Conservation (phyloP, 148 eudicot species). For the Silene latifolia region DNA sequence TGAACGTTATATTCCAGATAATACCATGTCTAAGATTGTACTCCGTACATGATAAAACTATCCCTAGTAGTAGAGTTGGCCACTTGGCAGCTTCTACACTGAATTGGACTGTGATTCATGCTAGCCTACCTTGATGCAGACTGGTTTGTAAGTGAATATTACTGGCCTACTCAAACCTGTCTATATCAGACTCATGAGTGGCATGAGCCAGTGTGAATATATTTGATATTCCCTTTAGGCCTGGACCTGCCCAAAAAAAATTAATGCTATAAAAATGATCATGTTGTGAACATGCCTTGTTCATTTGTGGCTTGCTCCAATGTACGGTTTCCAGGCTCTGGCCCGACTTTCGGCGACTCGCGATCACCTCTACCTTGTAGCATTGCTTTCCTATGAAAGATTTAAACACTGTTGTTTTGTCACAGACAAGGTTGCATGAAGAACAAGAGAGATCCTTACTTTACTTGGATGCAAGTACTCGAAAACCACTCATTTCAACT, state of each 20-base stretch:
- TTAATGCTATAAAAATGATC: not conserved
- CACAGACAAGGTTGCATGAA: slow-evolving; percentile 86
- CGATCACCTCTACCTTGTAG: not conserved
- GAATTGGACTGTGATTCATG: not conserved
- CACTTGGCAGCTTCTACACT: not conserved
- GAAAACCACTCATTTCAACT: slow-evolving; percentile 73
- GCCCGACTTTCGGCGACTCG: not conserved
- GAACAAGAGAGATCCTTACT: slow-evolving; percentile 88
- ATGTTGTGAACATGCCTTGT: not conserved
- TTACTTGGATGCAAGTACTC: slow-evolving; percentile 85
- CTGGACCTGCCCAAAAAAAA: not conserved
- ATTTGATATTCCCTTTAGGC: not conserved
- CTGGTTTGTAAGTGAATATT: not conserved
- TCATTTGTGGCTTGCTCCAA: not conserved
- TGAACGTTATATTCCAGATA: not conserved
- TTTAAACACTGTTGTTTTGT: slow-evolving; percentile 21
- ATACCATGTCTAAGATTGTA: slow-evolving; percentile 2
- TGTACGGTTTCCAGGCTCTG: not conserved
- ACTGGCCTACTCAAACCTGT: not conserved
- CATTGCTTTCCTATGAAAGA: not conserved
- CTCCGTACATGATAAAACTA: not conserved
- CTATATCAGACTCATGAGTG: not conserved
- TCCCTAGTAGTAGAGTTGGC: not conserved
- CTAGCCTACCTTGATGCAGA: too few species aligned
- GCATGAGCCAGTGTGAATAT: not conserved